Evolutionary conservation across 345 rosid genomes (phyloP), one percentile per base, ranked within the genome.

Genomic region (Heritiera fomes): DNA sequence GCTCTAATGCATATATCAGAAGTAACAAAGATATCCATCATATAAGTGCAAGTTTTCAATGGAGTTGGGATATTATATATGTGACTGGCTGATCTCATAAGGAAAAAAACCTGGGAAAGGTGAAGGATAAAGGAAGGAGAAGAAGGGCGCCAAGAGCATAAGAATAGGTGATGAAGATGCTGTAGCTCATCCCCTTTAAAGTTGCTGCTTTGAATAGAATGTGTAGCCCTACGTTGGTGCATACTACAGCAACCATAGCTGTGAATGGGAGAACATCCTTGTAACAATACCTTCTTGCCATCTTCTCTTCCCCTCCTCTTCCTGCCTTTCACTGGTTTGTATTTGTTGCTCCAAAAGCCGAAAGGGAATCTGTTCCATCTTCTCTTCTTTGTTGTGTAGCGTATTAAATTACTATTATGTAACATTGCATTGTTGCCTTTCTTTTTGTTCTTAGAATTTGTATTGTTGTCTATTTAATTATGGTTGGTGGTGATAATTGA

Each of bases 131-230:
- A 38, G 86, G 86, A 46, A 85, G 77, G 50, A 85, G 76, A 28
- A 77, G 66, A 62, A 84, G 73, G 5, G 85, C 62, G 2, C 83
- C 83, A 49, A 83, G 28, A 34, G 72, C 75, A 43, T 71, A 77
- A 59, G 78, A 46, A 28, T 82, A 87, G 1, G 76, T 43, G 28
- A 84, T 17, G 65, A 66, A 84, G 77, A 84, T 85, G 75, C 78
- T 79, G 67, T 78, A 79, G 81, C 83, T 85, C 79, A 86, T 61
- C 46, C 88, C 87, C 62, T 78, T 79, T 46, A 55, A 76, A 17
- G 83, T 75, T 3, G 87, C 89, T 74, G 87, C 86, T 47, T 86
- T 88, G 79, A 64, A 88, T 1, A 82, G 81, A 23, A 83, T 77
- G 77, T 71, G 83, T 0, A 77, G 5, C 18, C 85, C 85, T 11